These are phyloP conservation scores for Peniophora sp. DNA, from an alignment of 1,284 basidiomycete genomes.

Conservation along the genomic window DNA sequence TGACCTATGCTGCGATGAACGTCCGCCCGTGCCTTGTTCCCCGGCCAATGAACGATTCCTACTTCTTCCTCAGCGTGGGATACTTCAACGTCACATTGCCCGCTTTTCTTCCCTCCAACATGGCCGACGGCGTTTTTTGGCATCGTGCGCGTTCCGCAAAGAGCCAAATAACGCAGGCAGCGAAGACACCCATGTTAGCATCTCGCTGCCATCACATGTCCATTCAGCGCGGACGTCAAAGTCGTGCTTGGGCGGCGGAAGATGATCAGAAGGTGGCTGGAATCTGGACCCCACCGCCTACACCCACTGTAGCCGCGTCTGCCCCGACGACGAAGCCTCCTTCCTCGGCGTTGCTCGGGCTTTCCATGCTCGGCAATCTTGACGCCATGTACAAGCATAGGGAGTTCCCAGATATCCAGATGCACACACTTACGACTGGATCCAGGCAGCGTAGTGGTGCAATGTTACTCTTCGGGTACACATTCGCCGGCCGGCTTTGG, in stretches of 20 bases:
- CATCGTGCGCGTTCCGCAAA: conserved; percentile 63
- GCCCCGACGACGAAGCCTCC: conserved; percentile 22
- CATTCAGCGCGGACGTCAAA: conserved; percentile 46
- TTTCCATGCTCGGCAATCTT: conserved; percentile 73
- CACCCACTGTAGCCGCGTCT: conserved; percentile 7
- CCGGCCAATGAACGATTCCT: conserved; percentile 43
- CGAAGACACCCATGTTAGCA: conserved; percentile 52
- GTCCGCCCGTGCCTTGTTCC: conserved; percentile 52
- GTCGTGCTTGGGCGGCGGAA: conserved; percentile 59
- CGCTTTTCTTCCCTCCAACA: conserved; percentile 44
- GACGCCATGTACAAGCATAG: conserved; percentile 71
- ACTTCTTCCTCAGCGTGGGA: conserved; percentile 72
- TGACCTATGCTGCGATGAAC: conserved; percentile 79
- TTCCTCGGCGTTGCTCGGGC: conserved; percentile 58
- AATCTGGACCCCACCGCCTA: conserved; percentile 28
- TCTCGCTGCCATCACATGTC: conserved; percentile 59
- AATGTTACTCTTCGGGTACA: conserved; percentile 71
- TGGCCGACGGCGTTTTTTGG: conserved; percentile 51
- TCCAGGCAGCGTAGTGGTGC: conserved; percentile 66
- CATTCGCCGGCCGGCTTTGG: conserved; percentile 66
- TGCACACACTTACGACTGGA: conserved; percentile 70
- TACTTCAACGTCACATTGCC: conserved; percentile 78
- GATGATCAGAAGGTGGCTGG: conserved; percentile 58
- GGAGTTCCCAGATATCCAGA: conserved; percentile 41
- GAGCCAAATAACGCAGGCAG: conserved; percentile 52